phyloP scores from a whole-genome alignment of 192 early-diverging fungal species.

The Spinellus fusiger region DNA sequence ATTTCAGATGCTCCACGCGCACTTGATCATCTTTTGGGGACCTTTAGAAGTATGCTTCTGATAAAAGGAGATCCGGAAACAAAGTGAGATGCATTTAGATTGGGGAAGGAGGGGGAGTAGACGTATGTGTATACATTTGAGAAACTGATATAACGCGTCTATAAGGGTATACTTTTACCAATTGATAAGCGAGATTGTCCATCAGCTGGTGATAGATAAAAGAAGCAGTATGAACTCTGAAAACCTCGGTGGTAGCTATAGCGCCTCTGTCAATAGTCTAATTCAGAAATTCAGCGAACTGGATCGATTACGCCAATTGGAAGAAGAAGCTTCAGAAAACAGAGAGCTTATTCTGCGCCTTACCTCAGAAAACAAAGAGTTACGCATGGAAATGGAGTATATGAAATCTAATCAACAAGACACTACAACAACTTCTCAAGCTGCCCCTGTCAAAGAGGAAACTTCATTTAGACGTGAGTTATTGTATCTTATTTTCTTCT shows the following conservation, averaged over 20 bases:
- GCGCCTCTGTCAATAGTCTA: conserved; percentile 65
- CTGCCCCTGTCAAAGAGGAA: neutral
- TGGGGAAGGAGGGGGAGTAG: no score
- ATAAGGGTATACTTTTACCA: conserved; percentile 65
- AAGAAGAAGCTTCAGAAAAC: conserved; percentile 56
- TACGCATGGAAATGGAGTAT: conserved; percentile 27
- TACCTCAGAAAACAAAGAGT: conserved; percentile 54
- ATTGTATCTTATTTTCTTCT: neutral
- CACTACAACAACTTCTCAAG: neutral
- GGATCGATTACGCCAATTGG: conserved; percentile 61
- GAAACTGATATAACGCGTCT: neutral
- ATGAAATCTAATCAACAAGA: neutral
- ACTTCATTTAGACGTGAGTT: neutral
- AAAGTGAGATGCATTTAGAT: conserved; percentile 36
- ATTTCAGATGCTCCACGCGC: conserved; percentile 55
- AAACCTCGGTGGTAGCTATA: conserved; percentile 50
- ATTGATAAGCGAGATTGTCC: conserved; percentile 63
- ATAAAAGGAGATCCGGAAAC: conserved; percentile 64
- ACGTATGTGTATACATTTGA: neutral
- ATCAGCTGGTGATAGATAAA: conserved; percentile 72
- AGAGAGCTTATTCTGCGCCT: conserved; percentile 53
- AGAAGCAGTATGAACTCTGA: conserved; percentile 35
- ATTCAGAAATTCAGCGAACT: conserved; percentile 70
- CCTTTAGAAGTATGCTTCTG: conserved; percentile 64
- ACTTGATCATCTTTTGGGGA: conserved; percentile 57